Base-by-base conservation (phyloP, 345 rosid species). In the Eucalyptus decipiens region DNA sequence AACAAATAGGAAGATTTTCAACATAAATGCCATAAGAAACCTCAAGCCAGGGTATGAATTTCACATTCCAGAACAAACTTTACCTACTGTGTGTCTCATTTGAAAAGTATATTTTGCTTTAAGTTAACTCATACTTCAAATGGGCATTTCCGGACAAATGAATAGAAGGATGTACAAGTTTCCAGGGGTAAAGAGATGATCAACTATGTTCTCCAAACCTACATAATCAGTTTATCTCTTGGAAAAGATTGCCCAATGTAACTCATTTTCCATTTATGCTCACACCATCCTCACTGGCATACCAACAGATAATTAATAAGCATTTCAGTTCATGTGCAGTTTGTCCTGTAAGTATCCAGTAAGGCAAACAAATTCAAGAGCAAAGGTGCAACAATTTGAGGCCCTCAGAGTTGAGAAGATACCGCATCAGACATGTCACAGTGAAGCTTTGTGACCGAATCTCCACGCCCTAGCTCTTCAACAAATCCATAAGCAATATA, bases 371-470 rank as follows among this genome's bases (percentile, higher is more conserved):
- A 76, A 76, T 76, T 43, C 83, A 76, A 40, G 30, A 76, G 47
- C 83, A 76, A 65, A 37, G 28, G 30, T 50, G 87, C 62, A 86
- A 86, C 40, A 14, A 50, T n/a, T 50, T 50, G 37, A 86, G 62
- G 60, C 34, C 32, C 54, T n/a, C 62, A 18, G 6, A 50, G 43
- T 34, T 48, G 83, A 47, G 89, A 89, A 86, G 91, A 89, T 93
- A 97, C 98, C 94, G 97, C 97, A 93, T 96, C 99, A 89, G 97
- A 96, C 97, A 95, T 94, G 93, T 96, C 97, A 89, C 95, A 96
- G 7, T 97, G 99, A 90, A 97, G 97, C 93, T 96, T 96, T 69
- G 99, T 97, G 42, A 96, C 97, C 85, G 98, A 96, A 91, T 97
- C 98, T 76, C 97, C 99, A 89, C 97, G 97, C 45, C 97, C 98